Percentiles rank a stretch among this genome's conserved stretches.
Conservation (phyloP, 371 early-diverging fungal species). For the Mucor lusitanicus region DNA sequence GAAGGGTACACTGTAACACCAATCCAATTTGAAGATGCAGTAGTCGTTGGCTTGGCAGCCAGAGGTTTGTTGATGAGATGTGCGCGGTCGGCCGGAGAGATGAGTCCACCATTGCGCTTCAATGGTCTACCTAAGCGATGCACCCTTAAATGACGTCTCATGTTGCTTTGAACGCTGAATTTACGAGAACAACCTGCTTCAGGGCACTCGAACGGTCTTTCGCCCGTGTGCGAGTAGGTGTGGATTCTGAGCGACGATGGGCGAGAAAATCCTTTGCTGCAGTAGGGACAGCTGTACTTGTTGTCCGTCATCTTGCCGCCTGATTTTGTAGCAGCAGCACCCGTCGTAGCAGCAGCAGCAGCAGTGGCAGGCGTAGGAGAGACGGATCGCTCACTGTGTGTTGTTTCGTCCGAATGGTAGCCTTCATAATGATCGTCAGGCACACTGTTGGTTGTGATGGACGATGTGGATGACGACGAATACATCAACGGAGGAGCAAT, state of each 20-base stretch:
- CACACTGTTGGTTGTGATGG: constrained; percentile 29
- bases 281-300: constrained; percentile 69
- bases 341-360: background rate
- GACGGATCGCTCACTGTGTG: background rate
- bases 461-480: constrained; percentile 30
- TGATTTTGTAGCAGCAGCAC: background rate
- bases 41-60: constrained; percentile 20
- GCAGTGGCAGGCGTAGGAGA: background rate
- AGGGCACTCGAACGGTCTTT: constrained; percentile 71
- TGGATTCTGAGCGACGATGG: constrained; percentile 74
- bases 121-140: constrained; percentile 38
- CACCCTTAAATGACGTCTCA: constrained; percentile 70
- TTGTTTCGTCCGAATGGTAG: constrained; percentile 11
- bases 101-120: constrained; percentile 16
- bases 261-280: constrained; percentile 72
- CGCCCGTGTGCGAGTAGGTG: constrained; percentile 76
- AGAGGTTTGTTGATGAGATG: constrained; percentile 31
- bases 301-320: constrained; percentile 10
- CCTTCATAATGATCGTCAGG: constrained; percentile 6
- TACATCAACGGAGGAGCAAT: constrained; percentile 6
- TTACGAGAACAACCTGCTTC: constrained; percentile 66
- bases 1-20: constrained; percentile 6
- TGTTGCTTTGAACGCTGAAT: constrained; percentile 79
- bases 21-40: constrained; percentile 14
- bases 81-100: constrained; percentile 15